Base-by-base conservation (phyloP, 768 basidiomycete species). In the Pleurotus djamor region DNA sequence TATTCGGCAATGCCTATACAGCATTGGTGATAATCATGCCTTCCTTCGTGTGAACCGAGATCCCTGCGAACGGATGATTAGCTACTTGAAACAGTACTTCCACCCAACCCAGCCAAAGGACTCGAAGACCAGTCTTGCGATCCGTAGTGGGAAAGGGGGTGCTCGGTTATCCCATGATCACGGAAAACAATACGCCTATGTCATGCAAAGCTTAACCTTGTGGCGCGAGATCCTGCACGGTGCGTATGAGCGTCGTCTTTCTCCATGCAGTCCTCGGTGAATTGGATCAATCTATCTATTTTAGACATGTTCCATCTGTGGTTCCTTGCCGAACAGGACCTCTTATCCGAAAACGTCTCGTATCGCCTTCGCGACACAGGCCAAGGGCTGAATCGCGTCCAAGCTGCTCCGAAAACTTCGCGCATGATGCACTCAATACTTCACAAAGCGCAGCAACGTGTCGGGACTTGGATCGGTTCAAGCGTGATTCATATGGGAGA, bases 401-500 rank as follows among this genome's bases (percentile, higher is more conserved):
- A 94, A 69, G 84, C 86, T 0, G 84, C 92, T 2, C 92, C 92
- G 10, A 94, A 93, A 71, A 94, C 92, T 2, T 86, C 91, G n/a
- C 85, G 89, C 33, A 87, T 91, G 85, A 94, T 94, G 92, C 91
- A 92, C 68, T 82, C 80, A 28, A 92, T 94, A 66, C 83, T 94
- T 34, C 84, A 93, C 65, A 89, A 89, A 66, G 90, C 92, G 0
- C 92, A 94, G 66, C 79, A 82, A 61, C 88, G 86, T 62, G 87
- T 94, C 12, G 92, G 92, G 0, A 81, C 80, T 38, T 94, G 92
- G 92, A 83, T 93, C 58, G 92, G 92, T 44, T 92, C 87, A 9
- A 90, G 88, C 57, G 91, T 91, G 63, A 91, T 92, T 62, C 92
- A 94, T 72, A 91, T 92, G 91, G 91, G 91, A 52, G 92, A 94